Evolutionary conservation across 257 asterid genomes (phyloP), one percentile per base, ranked within the genome.

Genomic region (Ligustrum vulgare): DNA sequence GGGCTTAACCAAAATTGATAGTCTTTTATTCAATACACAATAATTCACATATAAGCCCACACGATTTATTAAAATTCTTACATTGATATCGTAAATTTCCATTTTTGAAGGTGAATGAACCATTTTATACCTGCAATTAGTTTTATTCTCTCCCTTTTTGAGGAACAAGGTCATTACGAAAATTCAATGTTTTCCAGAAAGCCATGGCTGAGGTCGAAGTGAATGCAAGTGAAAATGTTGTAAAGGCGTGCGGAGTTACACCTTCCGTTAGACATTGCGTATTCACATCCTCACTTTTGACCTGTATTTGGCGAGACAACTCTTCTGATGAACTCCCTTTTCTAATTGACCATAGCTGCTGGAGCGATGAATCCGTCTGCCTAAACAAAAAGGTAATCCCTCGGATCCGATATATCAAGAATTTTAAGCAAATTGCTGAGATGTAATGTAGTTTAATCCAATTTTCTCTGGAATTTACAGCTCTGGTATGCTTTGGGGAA

Each of bases 401-500:
- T 43, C 4, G 5, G 4, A 56, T 54, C 63, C 13, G 4, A 54
- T n/a, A 2, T 20, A 56, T 7, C 35, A 60, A 11, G 35, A 60
- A 22, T 23, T 23, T 6, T 10, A 22, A 25, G 34, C 3, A 3
- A 1, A 54, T 54, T 20, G 4, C 28, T 12, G 15, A 16, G 16
- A 9, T 2, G 5, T 39, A 10, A 2, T 28, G 25, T 28, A 51
- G 8, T 35, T 37, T 16, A 63, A 64, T 66, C 15, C 49, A 15
- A 69, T 41, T 2, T 18, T 23, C 51, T 77, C 31, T n/a, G 34
- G 58, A 82, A 72, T 31, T 77, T 49, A 56, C 89, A 94, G 99
- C 89, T 94, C 2, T 94, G 98, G 99, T 94, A 92, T 71, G 99
- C 99, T 16, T 66, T 94, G 85, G 99, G 99, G 65, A 94, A 94